These are phyloP conservation scores for Rhytidiadelphus loreus DNA, from an alignment of 225 moss, liverwort and hornwort species.

Conservation along the genomic window DNA sequence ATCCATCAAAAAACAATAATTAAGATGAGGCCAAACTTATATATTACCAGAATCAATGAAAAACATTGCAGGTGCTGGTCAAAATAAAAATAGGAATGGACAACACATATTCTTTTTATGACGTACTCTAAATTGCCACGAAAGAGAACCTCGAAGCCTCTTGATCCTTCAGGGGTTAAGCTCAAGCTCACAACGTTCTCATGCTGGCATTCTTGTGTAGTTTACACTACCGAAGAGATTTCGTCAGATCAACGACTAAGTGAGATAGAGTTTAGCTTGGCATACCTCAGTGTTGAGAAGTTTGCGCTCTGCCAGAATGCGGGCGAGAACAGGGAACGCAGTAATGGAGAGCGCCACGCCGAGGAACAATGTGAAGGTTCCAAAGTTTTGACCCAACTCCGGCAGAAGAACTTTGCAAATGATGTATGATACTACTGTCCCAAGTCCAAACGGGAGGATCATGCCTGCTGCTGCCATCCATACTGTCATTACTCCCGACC, in stretches of 20 bases:
- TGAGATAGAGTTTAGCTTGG: not conserved
- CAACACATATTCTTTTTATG: not conserved
- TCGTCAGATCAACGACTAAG: not conserved
- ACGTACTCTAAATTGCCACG: not conserved
- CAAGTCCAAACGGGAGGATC: slow-evolving; percentile 51
- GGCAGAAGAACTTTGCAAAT: slow-evolving; percentile 20
- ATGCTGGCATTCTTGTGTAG: not conserved
- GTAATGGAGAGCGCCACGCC: slow-evolving; percentile 69
- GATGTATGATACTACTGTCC: slow-evolving; percentile 5
- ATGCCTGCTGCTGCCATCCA: slow-evolving; percentile 65
- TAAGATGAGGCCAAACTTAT: no score
- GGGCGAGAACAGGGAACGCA: slow-evolving; percentile 76
- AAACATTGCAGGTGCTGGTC: not conserved
- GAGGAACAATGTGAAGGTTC: slow-evolving; percentile 52
- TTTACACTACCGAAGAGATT: not conserved
- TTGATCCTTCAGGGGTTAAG: not conserved
- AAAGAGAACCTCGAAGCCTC: not conserved
- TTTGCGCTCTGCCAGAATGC: slow-evolving; percentile 71
- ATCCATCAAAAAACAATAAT: not conserved
- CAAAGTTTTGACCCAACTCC: slow-evolving; percentile 2
- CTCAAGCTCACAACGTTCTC: not conserved
- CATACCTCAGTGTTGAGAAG: slow-evolving; percentile 54
- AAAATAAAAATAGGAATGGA: not conserved
- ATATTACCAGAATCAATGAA: not conserved
- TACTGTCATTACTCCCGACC: slow-evolving; percentile 34